phyloP scores from a whole-genome alignment of 2,329 filamentous ascomycete genomes.

The Setomelanomma holmii region DNA sequence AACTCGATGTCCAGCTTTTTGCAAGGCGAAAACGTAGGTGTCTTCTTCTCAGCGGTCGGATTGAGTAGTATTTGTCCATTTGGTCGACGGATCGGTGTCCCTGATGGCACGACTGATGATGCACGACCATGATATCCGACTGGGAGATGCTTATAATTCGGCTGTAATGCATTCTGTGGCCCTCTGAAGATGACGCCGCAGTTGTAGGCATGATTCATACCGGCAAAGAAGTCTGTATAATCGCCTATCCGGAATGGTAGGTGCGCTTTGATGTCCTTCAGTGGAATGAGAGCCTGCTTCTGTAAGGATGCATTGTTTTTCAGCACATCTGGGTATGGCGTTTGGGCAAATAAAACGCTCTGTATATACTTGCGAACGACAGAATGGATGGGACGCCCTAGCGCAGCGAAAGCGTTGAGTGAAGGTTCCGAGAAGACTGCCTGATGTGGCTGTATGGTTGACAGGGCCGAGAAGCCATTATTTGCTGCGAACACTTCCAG shows the following conservation, averaged over 20 bases:
- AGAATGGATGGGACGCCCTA: slow-evolving; percentile 72
- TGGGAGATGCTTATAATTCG: slow-evolving; percentile 82
- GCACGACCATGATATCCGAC: slow-evolving; percentile 83
- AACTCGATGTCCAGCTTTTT: slow-evolving; percentile 79
- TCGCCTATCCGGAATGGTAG: slow-evolving; percentile 80
- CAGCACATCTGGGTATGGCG: slow-evolving; percentile 66
- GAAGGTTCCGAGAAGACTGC: slow-evolving; percentile 69
- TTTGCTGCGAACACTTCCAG: slow-evolving; percentile 67
- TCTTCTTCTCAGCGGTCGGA: slow-evolving; percentile 66
- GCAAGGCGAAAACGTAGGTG: slow-evolving; percentile 68
- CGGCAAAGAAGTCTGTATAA: slow-evolving; percentile 87
- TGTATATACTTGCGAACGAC: slow-evolving; percentile 75
- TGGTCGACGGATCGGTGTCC: slow-evolving; percentile 75
- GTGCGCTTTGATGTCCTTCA: slow-evolving; percentile 68
- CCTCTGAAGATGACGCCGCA: slow-evolving; percentile 77
- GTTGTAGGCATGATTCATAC: slow-evolving; percentile 78
- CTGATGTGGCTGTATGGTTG: slow-evolving; percentile 64
- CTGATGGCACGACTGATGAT: slow-evolving; percentile 76
- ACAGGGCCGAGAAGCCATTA: slow-evolving; percentile 66
- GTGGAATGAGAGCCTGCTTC: slow-evolving; percentile 64
- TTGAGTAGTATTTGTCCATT: slow-evolving; percentile 76
- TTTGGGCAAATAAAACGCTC: slow-evolving; percentile 67
- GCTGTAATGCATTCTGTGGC: slow-evolving; percentile 74
- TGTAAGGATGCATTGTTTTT: slow-evolving; percentile 67
- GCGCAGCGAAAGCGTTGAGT: slow-evolving; percentile 75